Evolutionary conservation across 352 stramenopile genomes (phyloP).

Genomic region (Blastocystis sp.): DNA sequence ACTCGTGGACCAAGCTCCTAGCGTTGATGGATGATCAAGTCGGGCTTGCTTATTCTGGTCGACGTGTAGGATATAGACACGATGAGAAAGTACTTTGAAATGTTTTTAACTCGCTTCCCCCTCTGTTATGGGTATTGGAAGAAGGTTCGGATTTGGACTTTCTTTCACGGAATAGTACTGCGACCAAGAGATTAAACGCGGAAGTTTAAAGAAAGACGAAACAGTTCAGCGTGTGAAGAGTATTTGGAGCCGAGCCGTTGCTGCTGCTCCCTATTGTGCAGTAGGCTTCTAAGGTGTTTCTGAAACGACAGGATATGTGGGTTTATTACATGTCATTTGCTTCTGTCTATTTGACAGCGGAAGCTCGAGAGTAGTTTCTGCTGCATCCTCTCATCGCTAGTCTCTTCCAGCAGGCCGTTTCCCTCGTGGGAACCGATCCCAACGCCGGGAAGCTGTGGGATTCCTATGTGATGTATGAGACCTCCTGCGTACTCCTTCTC

Average conservation of each 20-base stretch:
- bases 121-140: conserved; percentile 64
- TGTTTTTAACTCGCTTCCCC: conserved; percentile 56
- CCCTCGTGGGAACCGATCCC: conserved; percentile 33
- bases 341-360: background rate
- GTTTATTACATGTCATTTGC: conserved; percentile 56
- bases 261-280: conserved; percentile 23
- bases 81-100: conserved; percentile 57
- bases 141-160: conserved; percentile 4
- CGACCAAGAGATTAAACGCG: conserved; percentile 38
- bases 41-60: background rate
- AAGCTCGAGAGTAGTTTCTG: background rate
- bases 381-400: background rate
- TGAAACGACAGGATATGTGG: conserved; percentile 17
- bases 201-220: background rate
- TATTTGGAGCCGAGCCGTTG: conserved; percentile 29
- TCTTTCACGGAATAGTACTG: background rate
- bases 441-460: conserved; percentile 34
- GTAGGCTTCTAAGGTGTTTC: background rate
- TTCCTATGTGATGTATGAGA: conserved; percentile 45
- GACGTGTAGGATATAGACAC: conserved; percentile 12
- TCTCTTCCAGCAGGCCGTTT: conserved; percentile 35
- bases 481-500: background rate
- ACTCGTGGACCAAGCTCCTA: conserved; percentile 59
- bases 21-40: conserved; percentile 50
- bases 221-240: conserved; percentile 19